Evolutionary conservation across 768 basidiomycete species (phyloP).

Genomic region (Strobilomyces confusus): DNA sequence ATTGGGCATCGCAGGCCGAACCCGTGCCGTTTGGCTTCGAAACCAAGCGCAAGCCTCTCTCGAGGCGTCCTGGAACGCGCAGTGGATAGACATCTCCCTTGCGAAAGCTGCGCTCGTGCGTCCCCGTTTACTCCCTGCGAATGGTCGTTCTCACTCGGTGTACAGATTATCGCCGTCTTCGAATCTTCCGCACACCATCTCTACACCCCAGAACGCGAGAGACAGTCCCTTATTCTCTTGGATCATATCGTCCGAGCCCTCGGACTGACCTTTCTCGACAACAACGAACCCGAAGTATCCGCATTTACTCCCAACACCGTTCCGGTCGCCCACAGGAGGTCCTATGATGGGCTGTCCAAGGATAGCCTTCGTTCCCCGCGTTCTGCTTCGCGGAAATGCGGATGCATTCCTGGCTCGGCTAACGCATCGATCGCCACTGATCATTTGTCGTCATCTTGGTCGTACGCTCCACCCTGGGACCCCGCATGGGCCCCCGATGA

Average conservation of each 20-base stretch:
- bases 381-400: conserved; percentile 36
- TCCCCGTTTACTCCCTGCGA: neutral
- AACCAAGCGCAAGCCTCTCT: conserved; percentile 54
- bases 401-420: conserved; percentile 41
- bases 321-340: conserved; percentile 41
- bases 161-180: conserved; percentile 72
- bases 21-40: conserved; percentile 53
- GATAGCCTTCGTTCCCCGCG: conserved; percentile 26
- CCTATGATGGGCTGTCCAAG: conserved; percentile 28
- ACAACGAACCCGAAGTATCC: conserved; percentile 48
- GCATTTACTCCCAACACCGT: conserved; percentile 48
- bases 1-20: conserved; percentile 48
- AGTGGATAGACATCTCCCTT: conserved; percentile 57
- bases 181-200: conserved; percentile 72
- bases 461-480: conserved; percentile 60
- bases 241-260: conserved; percentile 62
- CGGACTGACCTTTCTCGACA: conserved; percentile 54
- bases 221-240: conserved; percentile 50
- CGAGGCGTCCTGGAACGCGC: conserved; percentile 45
- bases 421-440: conserved; percentile 32
- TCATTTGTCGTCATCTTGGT: conserved; percentile 40
- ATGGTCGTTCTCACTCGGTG: conserved; percentile 10
- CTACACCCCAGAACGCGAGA: conserved; percentile 52
- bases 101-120: conserved; percentile 72
- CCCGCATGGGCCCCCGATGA: conserved; percentile 51